Percentiles rank a stretch among this genome's conserved stretches.
phyloP scores from a whole-genome alignment of 306 rosid genomes.

The Datisca glomerata region DNA sequence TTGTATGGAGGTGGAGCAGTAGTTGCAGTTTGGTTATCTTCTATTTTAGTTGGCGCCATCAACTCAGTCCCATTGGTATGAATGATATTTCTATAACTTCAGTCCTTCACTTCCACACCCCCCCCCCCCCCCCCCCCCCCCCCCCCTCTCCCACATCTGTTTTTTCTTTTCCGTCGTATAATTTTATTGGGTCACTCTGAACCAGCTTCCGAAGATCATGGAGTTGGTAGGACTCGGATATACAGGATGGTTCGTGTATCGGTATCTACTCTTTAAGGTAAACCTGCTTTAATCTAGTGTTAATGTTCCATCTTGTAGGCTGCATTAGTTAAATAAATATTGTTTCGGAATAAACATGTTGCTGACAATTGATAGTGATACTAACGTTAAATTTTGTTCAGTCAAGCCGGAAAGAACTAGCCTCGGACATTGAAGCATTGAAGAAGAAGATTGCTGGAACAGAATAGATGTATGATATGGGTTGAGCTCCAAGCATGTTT shows the following conservation, averaged over 20 bases:
- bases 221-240: slow-evolving; percentile 98
- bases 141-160: slow-evolving; percentile 16
- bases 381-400: slow-evolving; percentile 25
- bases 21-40: slow-evolving; percentile 85
- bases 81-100: neutral
- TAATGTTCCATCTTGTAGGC: no score
- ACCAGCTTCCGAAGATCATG: slow-evolving; percentile 90
- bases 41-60: slow-evolving; percentile 71
- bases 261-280: slow-evolving; percentile 98
- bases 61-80: slow-evolving; percentile 96
- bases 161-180: neutral
- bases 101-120: neutral
- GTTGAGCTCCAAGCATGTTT: no score
- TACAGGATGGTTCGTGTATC: slow-evolving; percentile 99
- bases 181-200: no score
- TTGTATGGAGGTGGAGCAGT: slow-evolving; percentile 89
- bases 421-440: slow-evolving; percentile 62
- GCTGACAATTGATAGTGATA: no score
- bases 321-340: no score
- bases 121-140: no score
- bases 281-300: no score
- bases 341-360: no score
- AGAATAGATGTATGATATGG: no score
- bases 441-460: slow-evolving; percentile 96
- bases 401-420: slow-evolving; percentile 94